A percentile compares a stretch with the other conserved stretches of the same genome.
These are phyloP conservation scores for Gossypium thurberi DNA, from an alignment of 345 rosid genomes.

Conservation along the genomic window DNA sequence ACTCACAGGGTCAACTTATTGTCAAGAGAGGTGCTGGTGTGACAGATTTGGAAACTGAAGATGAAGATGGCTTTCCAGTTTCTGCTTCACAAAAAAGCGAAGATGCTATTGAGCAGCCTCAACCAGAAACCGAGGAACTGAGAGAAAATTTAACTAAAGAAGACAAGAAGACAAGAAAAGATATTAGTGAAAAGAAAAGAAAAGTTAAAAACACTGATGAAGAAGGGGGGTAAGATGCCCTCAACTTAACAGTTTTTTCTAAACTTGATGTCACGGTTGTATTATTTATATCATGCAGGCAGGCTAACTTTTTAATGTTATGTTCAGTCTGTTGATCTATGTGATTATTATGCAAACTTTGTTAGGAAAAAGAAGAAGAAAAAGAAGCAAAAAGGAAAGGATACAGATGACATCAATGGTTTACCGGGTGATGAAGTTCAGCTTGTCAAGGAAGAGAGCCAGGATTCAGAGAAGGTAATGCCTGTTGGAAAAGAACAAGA, in stretches of 20 bases:
- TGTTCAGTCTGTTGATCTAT: conserved; percentile 5
- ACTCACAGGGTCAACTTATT: conserved; percentile 34
- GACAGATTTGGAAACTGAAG: conserved; percentile 67
- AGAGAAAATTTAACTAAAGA: conserved; percentile 18
- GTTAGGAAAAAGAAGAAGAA: conserved; percentile 46
- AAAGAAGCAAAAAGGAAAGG: conserved; percentile 48
- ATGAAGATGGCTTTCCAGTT: conserved; percentile 92
- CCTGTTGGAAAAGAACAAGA: conserved; percentile 18
- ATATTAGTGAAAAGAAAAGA: conserved; percentile 44
- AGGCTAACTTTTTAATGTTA: neutral
- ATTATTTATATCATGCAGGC: neutral
- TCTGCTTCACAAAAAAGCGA: conserved; percentile 27
- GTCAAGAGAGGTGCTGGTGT: conserved; percentile 23
- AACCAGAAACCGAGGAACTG: conserved; percentile 22
- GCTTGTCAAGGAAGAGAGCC: conserved; percentile 29
- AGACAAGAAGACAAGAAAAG: conserved; percentile 25
- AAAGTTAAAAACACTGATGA: conserved; percentile 49
- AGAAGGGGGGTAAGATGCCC: conserved; percentile 50
- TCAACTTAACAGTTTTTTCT: neutral
- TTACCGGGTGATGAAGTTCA: conserved; percentile 21
- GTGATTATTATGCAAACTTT: conserved; percentile 18
- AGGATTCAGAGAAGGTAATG: conserved; percentile 23
- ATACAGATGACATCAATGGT: conserved; percentile 20
- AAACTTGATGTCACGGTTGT: neutral
- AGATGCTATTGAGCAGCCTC: conserved; percentile 16